Base-by-base conservation (phyloP, 805 yeast genomes). In the Starmerella asiatica region DNA sequence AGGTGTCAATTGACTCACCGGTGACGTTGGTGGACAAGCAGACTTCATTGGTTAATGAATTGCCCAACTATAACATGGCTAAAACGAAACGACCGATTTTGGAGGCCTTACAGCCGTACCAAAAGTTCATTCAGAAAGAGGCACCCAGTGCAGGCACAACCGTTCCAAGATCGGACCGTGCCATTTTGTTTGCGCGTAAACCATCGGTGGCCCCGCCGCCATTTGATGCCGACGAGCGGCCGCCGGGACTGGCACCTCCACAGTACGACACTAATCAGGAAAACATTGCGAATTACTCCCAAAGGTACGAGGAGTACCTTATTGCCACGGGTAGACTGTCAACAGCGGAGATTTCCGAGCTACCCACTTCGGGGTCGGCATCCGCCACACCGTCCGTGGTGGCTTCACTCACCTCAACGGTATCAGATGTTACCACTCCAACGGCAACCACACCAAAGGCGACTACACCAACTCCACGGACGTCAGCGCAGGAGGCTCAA, bases 1-100 rank as follows among this genome's bases (percentile, higher is more conserved):
- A 91, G 62, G 81, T 91, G 33, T 76, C 84, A 43, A 88, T 91
- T 41, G 99, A 91, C 59, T 82, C 95, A 2, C 98, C 98, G 3
- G 76, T 91, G 44, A 93, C 81, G 53, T 67, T 91, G 4, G 62
- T 86, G 37, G 76, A 86, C 36, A 74, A 78, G 5, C 61, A 94
- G 46, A 62, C 64, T 3, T 37, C 43, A 21, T 54, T 55, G 3
- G 58, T 59, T 33, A 49, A 56, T 34, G 50, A 55, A n/a, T 53
- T 64, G 20, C 69, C 69, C 3, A 57, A 56, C 9, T 64, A 64
- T 48, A 21, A 33, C 8, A 32, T 40, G 9, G 38, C 36, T 3
- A 7, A 20, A 4, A 26, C 24, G n/a, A 20, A 24, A 14, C 35
- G 34, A 7, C 30, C 34, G 18, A 35, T 45, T 17, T 35, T 39